Base-by-base conservation (phyloP, 495 filamentous ascomycete genomes). In the Hyaloscypha finlandica region DNA sequence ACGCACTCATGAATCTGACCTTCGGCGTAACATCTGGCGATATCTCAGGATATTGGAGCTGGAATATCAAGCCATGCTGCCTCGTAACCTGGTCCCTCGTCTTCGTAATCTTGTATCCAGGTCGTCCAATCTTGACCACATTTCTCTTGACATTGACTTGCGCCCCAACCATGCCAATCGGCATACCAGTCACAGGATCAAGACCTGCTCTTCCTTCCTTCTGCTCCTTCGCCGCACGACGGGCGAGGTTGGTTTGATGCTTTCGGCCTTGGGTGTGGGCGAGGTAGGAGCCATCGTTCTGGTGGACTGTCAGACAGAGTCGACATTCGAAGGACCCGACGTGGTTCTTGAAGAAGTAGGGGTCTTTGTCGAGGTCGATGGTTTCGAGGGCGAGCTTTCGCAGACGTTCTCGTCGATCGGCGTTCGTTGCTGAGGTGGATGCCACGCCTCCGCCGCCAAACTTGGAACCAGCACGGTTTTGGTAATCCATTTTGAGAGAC, bases 271-370 rank as follows among this genome's bases (percentile, higher is more conserved):
- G 95, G 11, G 95, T 99, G 80, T 99, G 95, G 0, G 95, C 94
- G 72, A 99, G 93, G 81, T 99, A 99, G 62, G 94, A 97, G 70
- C 95, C 95, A 81, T 99, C 95, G 79, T 99, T 99, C 74, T 99
- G 95, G 84, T 99, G 95, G n/a, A 98, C 96, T 3, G 95, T 99
- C 35, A 99, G 83, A 73, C 95, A 99, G 51, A 99, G 89, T 19
- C 96, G 92, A 77, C 95, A 99, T 76, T 99, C 95, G 81, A 97
- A 99, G 77, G 90, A 94, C 69, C 95, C 95, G 70, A 98, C 92
- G 74, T 99, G 95, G 81, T 99, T 99, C 76, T 96, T 97, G 90
- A 99, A 98, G 86, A 99, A 97, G 84, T 98, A 99, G 0, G 95
- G 95, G 81, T 99, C 95, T 80, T 98, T 98, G 76, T 98, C 96